A percentile compares a stretch with the other conserved stretches of the same genome.
phyloP scores from a whole-genome alignment of 1,139 yeast genomes.

The Arxiozyma bovina region DNA sequence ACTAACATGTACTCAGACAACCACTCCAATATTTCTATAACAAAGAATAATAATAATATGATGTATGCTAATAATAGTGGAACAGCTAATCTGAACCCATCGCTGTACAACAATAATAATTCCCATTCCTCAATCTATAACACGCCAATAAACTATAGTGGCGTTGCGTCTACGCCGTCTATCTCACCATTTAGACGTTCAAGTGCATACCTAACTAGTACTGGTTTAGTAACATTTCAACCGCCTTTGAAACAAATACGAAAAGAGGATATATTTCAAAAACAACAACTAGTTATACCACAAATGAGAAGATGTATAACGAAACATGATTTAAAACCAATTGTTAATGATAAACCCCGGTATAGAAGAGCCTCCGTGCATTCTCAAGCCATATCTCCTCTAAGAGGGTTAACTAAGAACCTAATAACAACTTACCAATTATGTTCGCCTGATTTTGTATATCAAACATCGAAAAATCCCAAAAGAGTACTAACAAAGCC shows the following conservation, averaged over 20 bases:
- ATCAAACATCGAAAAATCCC: conserved; percentile 80
- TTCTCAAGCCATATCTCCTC: conserved; percentile 73
- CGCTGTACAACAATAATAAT: neutral
- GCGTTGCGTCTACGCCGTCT: conserved; percentile 4
- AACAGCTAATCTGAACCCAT: neutral
- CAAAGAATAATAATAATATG: conserved; percentile 9
- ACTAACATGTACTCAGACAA: conserved; percentile 14
- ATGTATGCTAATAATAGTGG: conserved; percentile 4
- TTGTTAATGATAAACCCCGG: conserved; percentile 56
- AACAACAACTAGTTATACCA: conserved; percentile 12
- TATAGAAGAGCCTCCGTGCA: conserved; percentile 74
- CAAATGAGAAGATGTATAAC: conserved; percentile 20
- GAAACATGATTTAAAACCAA: conserved; percentile 52
- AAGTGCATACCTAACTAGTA: conserved; percentile 26
- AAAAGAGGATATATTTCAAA: conserved; percentile 11
- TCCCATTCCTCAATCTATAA: neutral
- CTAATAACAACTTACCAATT: conserved; percentile 73
- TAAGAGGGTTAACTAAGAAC: conserved; percentile 69
- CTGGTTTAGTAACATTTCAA: conserved; percentile 11
- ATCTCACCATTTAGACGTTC: conserved; percentile 22
- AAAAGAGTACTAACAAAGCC: conserved; percentile 89
- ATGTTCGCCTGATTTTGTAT: conserved; percentile 82
- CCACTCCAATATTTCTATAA: conserved; percentile 1
- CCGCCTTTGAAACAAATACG: conserved; percentile 18
- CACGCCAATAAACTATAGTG: neutral